Evolutionary conservation across 257 asterid genomes (phyloP), one percentile per base, ranked within the genome.

Genomic region (Solanum virginianum): DNA sequence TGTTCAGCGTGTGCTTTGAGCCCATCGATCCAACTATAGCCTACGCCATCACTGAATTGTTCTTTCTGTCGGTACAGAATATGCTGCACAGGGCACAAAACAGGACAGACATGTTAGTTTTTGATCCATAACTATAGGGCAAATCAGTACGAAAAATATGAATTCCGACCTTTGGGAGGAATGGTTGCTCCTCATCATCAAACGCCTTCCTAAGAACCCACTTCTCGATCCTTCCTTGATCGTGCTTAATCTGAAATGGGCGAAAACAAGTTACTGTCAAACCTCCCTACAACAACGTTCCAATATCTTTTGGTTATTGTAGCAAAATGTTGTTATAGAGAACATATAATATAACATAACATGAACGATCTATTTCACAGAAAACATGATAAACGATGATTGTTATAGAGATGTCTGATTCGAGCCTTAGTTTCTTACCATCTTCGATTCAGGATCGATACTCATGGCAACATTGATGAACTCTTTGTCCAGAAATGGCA

Each of bases 21-120:
- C 65, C 99, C 99, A 85, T 97, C 99, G 8, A 97, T 97, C 99
- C 99, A 97, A 84, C 98, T 95, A 86, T 95, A 95, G 77, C 99
- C 99, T 55, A 97, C 99, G 4, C 99, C 99, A 79, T 97, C 99
- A 26, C 99, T 95, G 90, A 97, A 95, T 89, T 97, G 98, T 81
- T 97, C 99, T 59, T 97, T 97, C 85, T 95, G 99, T 88, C 99
- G 88, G 71, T 97, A 95, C 36, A 97, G 91, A 84, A 97, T 97
- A 87, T 95, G 98, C 99, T 97, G 98, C 91, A 92, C 91, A 92
- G 11, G 41, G 65, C 66, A 15, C 47, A 77, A 26, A 79, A 26
- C 18, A 79, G 83, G 43, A 51, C 24, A 15, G 4, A 29, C 65
- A 53, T 79, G 24, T 75, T 75, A 29, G 65, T 79, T 79, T 16